A percentile compares a stretch with the other conserved stretches of the same genome.
Evolutionary conservation across 176 grass and related monocot species (phyloP).

Genomic region (Eremochloa ophiuroides): DNA sequence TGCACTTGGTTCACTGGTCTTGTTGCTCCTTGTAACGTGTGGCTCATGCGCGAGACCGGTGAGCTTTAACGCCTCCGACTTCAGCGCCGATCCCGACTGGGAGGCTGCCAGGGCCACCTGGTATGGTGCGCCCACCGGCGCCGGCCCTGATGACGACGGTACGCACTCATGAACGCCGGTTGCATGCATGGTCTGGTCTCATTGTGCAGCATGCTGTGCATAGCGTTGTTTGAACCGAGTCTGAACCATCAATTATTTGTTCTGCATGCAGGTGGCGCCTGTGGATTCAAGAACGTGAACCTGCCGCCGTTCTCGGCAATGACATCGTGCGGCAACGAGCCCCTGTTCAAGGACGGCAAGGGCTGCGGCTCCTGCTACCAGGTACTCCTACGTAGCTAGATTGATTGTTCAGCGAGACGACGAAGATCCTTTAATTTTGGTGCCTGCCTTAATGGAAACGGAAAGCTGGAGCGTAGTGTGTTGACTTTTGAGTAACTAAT

Average conservation of each 20-base stretch:
- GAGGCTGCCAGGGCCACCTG: constrained; percentile 56
- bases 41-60: neutral
- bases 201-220: neutral
- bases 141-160: constrained; percentile 57
- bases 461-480: neutral
- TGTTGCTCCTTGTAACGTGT: constrained; percentile 17
- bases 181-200: neutral
- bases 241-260: neutral
- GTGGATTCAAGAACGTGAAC: constrained; percentile 57
- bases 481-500: too few relatives aligned
- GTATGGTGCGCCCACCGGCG: constrained; percentile 65
- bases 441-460: neutral
- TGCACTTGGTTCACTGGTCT: constrained; percentile 17
- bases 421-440: neutral
- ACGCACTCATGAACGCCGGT: neutral
- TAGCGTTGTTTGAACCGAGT: neutral
- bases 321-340: constrained; percentile 60
- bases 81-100: constrained; percentile 47
- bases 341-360: constrained; percentile 59
- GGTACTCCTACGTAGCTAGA: neutral
- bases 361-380: constrained; percentile 65
- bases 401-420: neutral
- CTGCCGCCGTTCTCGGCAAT: constrained; percentile 45
- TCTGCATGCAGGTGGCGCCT: constrained; percentile 43
- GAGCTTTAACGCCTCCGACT: constrained; percentile 11